These are phyloP conservation scores for Loxodes magnus DNA, from an alignment of 73 alveolate species.

Conservation along the genomic window DNA sequence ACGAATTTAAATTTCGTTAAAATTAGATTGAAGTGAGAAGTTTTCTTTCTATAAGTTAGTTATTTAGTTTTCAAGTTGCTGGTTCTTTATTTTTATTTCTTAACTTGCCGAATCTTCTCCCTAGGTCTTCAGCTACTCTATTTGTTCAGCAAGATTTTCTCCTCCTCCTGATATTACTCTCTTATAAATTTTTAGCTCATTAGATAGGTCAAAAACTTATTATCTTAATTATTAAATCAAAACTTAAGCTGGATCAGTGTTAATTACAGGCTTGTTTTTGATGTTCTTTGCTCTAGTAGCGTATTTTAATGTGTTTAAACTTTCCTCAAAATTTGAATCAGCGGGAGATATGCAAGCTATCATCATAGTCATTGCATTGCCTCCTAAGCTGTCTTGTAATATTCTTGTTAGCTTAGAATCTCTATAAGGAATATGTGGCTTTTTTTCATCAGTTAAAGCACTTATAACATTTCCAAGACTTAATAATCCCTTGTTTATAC, in stretches of 20 bases:
- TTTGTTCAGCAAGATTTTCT: too few relatives aligned
- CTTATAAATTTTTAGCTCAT: constrained; percentile 10
- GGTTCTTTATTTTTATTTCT: too few relatives aligned
- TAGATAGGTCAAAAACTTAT: constrained; percentile 25
- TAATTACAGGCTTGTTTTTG: constrained; percentile 74
- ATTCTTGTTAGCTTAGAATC: constrained; percentile 95
- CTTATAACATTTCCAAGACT: constrained; percentile 89
- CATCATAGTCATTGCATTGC: constrained; percentile 90
- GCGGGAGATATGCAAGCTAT: constrained; percentile 95
- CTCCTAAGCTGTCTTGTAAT: constrained; percentile 93
- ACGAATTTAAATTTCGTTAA: too few relatives aligned
- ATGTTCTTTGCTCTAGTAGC: constrained; percentile 93
- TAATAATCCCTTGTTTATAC: constrained; percentile 80
- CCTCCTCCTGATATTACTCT: too few relatives aligned
- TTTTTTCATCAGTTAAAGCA: constrained; percentile 74
- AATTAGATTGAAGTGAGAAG: too few relatives aligned
- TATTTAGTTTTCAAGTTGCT: too few relatives aligned
- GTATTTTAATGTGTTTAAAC: constrained; percentile 84
- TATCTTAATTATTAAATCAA: constrained; percentile 52
- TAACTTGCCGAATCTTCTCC: too few relatives aligned
- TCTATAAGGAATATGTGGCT: constrained; percentile 89
- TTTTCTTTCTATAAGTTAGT: too few relatives aligned
- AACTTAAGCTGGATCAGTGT: constrained; percentile 74
- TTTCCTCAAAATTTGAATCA: constrained; percentile 87
- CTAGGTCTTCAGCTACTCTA: too few relatives aligned